These are phyloP conservation scores for Scedosporium apiospermum DNA, from an alignment of 2,329 filamentous ascomycete genomes.

Conservation along the genomic window DNA sequence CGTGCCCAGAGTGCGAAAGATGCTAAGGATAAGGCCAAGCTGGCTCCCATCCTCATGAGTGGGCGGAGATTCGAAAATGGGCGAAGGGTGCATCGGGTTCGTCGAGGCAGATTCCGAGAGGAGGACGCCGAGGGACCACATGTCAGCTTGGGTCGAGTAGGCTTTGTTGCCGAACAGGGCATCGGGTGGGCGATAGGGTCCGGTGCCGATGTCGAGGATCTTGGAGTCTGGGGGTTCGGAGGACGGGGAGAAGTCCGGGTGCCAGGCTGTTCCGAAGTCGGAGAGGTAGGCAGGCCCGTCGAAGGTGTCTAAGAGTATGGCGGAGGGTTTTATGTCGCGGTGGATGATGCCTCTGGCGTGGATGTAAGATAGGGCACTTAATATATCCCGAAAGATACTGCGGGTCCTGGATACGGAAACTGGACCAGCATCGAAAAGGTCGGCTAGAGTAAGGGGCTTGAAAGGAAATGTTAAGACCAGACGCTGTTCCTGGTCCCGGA, in stretches of 20 bases:
- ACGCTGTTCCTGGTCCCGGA: conserved; percentile 59
- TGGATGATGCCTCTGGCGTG: conserved; percentile 76
- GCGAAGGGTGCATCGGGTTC: conserved; percentile 24
- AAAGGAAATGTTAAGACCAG: conserved; percentile 82
- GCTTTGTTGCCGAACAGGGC: conserved; percentile 72
- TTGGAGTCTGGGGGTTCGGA: conserved; percentile 60
- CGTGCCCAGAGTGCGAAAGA: conserved; percentile 86
- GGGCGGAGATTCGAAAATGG: conserved; percentile 72
- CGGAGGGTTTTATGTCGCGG: conserved; percentile 88
- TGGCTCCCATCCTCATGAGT: conserved; percentile 77
- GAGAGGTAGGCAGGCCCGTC: conserved; percentile 68
- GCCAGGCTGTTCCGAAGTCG: conserved; percentile 92
- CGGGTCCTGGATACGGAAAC: conserved; percentile 22
- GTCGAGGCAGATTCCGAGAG: conserved; percentile 59
- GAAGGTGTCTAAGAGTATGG: conserved; percentile 62
- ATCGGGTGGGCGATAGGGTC: conserved; percentile 83
- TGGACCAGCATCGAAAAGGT: conserved; percentile 46
- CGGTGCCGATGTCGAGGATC: conserved; percentile 88
- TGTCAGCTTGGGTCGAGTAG: conserved; percentile 67
- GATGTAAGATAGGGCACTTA: conserved; percentile 60
- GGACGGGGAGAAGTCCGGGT: conserved; percentile 43
- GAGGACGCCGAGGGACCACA: conserved; percentile 83
- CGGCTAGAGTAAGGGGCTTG: conserved; percentile 61
- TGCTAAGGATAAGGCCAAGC: conserved; percentile 79
- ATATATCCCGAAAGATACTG: conserved; percentile 53